Base-by-base conservation (phyloP, 305 asterid genomes). In the Euphrasia arctica region DNA sequence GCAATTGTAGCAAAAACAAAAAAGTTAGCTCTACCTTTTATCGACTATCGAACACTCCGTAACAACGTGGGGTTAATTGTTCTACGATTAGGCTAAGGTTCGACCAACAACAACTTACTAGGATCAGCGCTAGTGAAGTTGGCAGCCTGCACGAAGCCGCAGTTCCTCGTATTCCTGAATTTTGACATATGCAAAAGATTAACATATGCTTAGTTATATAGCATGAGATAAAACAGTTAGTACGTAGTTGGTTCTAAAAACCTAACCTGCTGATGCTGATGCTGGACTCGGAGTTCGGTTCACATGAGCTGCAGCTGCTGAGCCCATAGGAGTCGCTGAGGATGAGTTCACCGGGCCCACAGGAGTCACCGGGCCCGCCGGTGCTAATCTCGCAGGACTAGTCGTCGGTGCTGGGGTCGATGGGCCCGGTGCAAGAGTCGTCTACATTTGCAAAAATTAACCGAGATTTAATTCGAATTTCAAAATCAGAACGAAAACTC, bases 151-250 rank as follows among this genome's bases (percentile, higher is more conserved):
- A 55, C 6, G 89, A 93, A 90, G 76, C 83, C 84, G 69, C 97
- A 84, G 77, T 75, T 81, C 90, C 95, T 78, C 2, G 85, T 76
- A 72, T 83, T 79, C 92, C 89, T 83, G 83, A 94, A 85, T 72
- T 83, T 74, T 69, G 88, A 74, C 84, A 83, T 95, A 79, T 82
- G 84, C 47, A 85, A 72, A 45, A 82, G 22, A 18, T 18, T 18
- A 79, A 90, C 91, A 74, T 18, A 18, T 0, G 22, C 22, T 82
- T 87, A 74, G 4, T 2, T 31, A 29, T 29, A 91, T 77, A 56
- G 81, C 95, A 52, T 85, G 97, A 0, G 87, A 80, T 51, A 45
- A 72, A 61, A 84, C 80, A 22, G 79, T 18, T 18, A 18, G 22
- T 18, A 18, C 22, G 22, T 84, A 77, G 83, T 63, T 67, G 90